phyloP scores from a whole-genome alignment of 306 rosid genomes.

The Pterocarpus macrocarpus region DNA sequence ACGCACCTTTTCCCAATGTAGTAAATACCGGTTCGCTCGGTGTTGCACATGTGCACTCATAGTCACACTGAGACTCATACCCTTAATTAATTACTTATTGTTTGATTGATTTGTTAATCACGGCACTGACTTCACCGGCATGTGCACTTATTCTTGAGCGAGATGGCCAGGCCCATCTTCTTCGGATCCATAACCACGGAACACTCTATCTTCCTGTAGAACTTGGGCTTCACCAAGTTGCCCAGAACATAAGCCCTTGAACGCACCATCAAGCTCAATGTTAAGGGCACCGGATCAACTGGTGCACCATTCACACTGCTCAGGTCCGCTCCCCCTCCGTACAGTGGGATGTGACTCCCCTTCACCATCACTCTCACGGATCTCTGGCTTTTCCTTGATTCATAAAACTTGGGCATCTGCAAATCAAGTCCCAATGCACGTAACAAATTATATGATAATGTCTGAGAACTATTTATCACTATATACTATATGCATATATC shows the following conservation, averaged over 20 bases:
- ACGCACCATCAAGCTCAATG: constrained; percentile 64
- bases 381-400: constrained; percentile 81
- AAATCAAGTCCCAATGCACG: constrained; percentile 9
- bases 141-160: constrained; percentile 65
- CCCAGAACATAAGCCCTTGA: constrained; percentile 85
- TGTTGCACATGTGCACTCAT: neutral
- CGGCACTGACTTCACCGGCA: constrained; percentile 43
- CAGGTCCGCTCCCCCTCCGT: constrained; percentile 84
- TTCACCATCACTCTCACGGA: constrained; percentile 52
- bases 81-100: neutral
- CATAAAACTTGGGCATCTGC: constrained; percentile 71
- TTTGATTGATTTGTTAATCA: neutral
- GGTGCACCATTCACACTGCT: constrained; percentile 73
- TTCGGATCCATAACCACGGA: constrained; percentile 70
- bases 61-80: neutral
- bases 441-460: neutral
- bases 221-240: constrained; percentile 78
- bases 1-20: neutral
- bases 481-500: too few species aligned
- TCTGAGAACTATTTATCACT: neutral
- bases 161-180: constrained; percentile 67
- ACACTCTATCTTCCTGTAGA: constrained; percentile 73
- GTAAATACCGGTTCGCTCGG: constrained; percentile 1
- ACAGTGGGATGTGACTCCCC: constrained; percentile 75
- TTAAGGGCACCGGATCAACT: constrained; percentile 60